Evolutionary conservation across 2,329 filamentous ascomycete species (phyloP), one percentile per base, ranked within the genome.

Genomic region (Pyrenochaeta sp.): DNA sequence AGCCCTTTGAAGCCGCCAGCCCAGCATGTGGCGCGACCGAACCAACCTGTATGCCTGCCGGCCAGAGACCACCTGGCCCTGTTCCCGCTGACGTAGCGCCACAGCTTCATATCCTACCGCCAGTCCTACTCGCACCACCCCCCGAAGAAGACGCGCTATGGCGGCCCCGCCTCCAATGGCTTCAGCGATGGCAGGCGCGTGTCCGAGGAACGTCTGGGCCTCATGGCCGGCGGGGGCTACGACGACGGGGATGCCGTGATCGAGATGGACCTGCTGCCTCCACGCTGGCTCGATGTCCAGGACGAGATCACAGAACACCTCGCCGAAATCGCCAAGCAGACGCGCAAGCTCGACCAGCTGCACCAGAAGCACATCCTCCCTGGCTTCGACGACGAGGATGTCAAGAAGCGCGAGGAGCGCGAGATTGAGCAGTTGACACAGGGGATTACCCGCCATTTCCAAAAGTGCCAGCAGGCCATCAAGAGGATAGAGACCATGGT

Each of bases 121-220:
- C 94, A 99, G 78, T 97, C 93, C 65, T 97, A 96, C 75, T 85
- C 91, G 63, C 94, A 97, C 74, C 92, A 96, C 71, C 94, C 94
- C 40, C 83, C 86, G 49, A 92, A 95, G 76, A 91, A 91, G 75
- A 90, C 85, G 58, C 86, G 86, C 63, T 72, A 75, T 64, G 69
- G 65, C 42, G 71, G 77, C 43, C 73, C 81, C 43, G 73, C 78
- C 51, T 81, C 82, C 61, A 78, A 82, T 69, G 81, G 77, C 51
- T 81, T 72, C 55, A 69, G 67, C 65, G 74, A 75, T 50, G 56
- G 61, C 60, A 62, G 77, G 44, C 59, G 66, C 42, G 61, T 74
- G 37, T 75, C 78, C 29, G 83, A 86, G 62, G 87, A 90, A 73
- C 81, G 84, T 46, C 88, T 90, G 56, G 91, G 93, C 27, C 87